These are phyloP conservation scores for Phytophthora melonis DNA, from an alignment of 352 stramenopile genomes.

Conservation along the genomic window DNA sequence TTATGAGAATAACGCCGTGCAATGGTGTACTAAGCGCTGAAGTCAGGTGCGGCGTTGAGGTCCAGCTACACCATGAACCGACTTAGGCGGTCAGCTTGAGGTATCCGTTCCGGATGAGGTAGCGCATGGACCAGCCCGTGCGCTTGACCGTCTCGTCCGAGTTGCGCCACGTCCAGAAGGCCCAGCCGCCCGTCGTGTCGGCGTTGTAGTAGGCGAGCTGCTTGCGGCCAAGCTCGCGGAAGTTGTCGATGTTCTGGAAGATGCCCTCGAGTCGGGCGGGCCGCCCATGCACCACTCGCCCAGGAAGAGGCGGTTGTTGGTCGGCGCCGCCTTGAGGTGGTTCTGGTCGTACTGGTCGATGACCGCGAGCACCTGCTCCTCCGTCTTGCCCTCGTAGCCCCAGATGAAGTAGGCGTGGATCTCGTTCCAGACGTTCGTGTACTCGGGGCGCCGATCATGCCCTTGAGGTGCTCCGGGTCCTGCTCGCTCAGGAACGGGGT, in stretches of 20 bases:
- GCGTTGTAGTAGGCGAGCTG: conserved; percentile 45
- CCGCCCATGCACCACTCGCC: conserved; percentile 66
- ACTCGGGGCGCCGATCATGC: conserved; percentile 46
- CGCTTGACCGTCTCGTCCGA: conserved; percentile 48
- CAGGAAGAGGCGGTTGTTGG: conserved; percentile 28
- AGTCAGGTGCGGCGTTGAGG: not conserved
- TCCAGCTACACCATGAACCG: not conserved
- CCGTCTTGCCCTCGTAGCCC: conserved; percentile 41
- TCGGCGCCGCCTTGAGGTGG: conserved; percentile 18
- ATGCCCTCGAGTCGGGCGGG: conserved; percentile 34
- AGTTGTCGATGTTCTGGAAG: conserved; percentile 43
- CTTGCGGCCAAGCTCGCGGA: conserved; percentile 38
- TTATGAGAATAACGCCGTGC: too few species aligned
- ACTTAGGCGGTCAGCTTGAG: conserved; percentile 4
- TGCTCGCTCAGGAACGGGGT: conserved; percentile 46
- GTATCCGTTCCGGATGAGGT: conserved; percentile 35
- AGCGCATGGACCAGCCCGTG: conserved; percentile 53
- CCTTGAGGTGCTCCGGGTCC: conserved; percentile 21
- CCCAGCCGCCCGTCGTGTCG: conserved; percentile 41
- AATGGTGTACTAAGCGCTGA: not conserved
- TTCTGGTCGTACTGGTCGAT: conserved; percentile 32
- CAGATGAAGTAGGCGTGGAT: conserved; percentile 69
- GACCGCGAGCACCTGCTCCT: conserved; percentile 28
- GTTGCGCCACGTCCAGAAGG: conserved; percentile 64
- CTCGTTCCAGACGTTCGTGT: conserved; percentile 69